Evolutionary conservation across 164 flowering plant species (phyloP), one percentile per base, ranked within the genome.

Genomic region (Sextonia rubra): DNA sequence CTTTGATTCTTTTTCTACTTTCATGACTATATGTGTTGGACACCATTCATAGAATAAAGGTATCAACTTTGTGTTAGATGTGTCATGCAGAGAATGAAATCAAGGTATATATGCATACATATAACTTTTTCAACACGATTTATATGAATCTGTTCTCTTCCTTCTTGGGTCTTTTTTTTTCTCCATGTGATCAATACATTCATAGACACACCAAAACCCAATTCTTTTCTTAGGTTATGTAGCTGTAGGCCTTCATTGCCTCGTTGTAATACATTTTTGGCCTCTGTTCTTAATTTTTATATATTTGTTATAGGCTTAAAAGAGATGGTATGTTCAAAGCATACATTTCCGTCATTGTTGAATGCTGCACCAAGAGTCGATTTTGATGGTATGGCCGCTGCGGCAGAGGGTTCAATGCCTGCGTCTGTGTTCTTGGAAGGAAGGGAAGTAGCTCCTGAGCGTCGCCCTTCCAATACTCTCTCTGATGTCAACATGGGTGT

Each of bases 401-500:
- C 26, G 18, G 64, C 25, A 32, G 24, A 15, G 15, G 60, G 1
- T 29, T 71, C 73, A 11, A 63, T 52, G 49, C 20, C 73, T 12
- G 69, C 69, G 25, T 27, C 58, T 15, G 55, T 71, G 60, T 56
- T 56, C 24, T 26, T 58, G 22, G 68, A 65, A 9, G 73, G 71
- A 12, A 69, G 67, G 27, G 73, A 67, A 25, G n/a, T 14, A 52
- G 14, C 60, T 18, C n/a, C 63, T 61, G 37, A 27, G 2, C 47
- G 17, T 20, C 67, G 27, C 67, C 70, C n/a, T 66, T 69, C 72
- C 73, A 75, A 55, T 12, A 70, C n/a, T 56, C 29, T 9, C 47
- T 65, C 62, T 73, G 88, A 89, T 74, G 72, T 74, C 20, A 55
- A 85, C 62, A 86, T 95, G 82, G 82, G 94, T 1, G 80, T 91